phyloP scores from a whole-genome alignment of 306 rosid species.

The Elaeagnus macrophylla region DNA sequence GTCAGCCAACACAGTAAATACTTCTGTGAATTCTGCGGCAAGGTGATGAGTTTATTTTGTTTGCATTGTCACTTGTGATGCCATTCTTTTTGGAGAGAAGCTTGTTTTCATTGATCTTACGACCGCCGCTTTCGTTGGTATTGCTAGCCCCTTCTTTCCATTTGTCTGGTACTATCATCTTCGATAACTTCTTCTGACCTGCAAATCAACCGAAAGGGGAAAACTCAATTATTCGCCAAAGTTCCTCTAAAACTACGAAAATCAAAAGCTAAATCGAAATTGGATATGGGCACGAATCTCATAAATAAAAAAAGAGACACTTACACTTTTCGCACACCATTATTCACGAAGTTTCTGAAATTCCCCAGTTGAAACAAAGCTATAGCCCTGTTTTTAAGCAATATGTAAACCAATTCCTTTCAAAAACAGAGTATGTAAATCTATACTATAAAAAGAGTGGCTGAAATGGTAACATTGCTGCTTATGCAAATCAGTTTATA shows the following conservation, averaged over 20 bases:
- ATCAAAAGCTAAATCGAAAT: not conserved
- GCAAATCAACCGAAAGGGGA: conserved; percentile 1
- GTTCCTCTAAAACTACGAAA: not conserved
- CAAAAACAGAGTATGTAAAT: no score
- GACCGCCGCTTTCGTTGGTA: conserved; percentile 85
- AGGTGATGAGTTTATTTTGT: conserved; percentile 28
- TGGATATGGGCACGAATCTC: not conserved
- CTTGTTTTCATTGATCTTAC: conserved; percentile 88
- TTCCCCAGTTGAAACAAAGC: no score
- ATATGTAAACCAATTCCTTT: no score
- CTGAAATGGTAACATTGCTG: no score
- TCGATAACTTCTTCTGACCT: conserved; percentile 89
- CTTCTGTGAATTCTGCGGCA: conserved; percentile 87
- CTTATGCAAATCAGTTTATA: no score
- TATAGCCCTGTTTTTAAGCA: no score
- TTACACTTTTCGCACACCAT: conserved; percentile 97
- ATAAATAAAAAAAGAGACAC: conserved; percentile 16
- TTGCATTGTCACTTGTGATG: not conserved
- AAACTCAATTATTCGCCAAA: not conserved
- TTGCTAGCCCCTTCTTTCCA: conserved; percentile 99
- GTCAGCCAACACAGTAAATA: conserved; percentile 84
- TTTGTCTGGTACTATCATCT: conserved; percentile 95
- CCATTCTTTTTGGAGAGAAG: conserved; percentile 76
- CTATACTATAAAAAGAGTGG: no score
- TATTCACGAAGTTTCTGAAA: not conserved